Evolutionary conservation across 2,329 filamentous ascomycete species (phyloP), one percentile per base, ranked within the genome.

Genomic region (Phyllosticta citrichinensis): DNA sequence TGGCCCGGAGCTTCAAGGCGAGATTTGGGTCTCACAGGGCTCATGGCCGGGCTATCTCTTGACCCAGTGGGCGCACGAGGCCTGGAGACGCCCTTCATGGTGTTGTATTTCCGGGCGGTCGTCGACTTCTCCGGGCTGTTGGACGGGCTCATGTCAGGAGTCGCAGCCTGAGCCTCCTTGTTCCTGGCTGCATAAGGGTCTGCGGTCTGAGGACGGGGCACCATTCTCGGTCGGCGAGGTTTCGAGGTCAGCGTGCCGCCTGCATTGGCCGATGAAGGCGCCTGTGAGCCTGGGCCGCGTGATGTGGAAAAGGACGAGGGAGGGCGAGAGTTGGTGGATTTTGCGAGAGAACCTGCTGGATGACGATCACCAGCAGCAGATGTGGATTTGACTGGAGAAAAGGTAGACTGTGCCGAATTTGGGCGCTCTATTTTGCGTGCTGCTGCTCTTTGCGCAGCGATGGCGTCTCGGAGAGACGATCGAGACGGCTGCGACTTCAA

Each of bases 381-480:
- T 56, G 74, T 74, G 52, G 74, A 71, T 64, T 78, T 78, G 8
- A 71, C 72, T 22, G 79, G 76, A 51, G 80, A 75, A 64, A 82
- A 79, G 52, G 74, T 74, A 30, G 81, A 80, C 68, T 82, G 81
- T 56, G 82, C 81, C 63, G 83, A 84, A 67, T 76, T 81, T n/a
- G 83, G 81, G 19, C 81, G 77, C 55, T 82, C 78, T 22, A 79
- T 70, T 62, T 72, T 71, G 65, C 76, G 75, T 12, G 75, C 75
- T 52, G 74, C 75, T 75, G 91, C 92, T 70, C 70, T 67, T 61
- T 93, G 88, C 5, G 91, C 91, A 68, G 91, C 77, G 80, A 97
- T 91, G 3, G 89, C 81, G 68, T 96, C 92, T 64, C 89, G 87
- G 25, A 97, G 75, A 11, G 88, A 89, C 11, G 75, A 76, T 47